Evolutionary conservation across 345 rosid genomes (phyloP), one percentile per base, ranked within the genome.

Genomic region (Hypericum perforatum): DNA sequence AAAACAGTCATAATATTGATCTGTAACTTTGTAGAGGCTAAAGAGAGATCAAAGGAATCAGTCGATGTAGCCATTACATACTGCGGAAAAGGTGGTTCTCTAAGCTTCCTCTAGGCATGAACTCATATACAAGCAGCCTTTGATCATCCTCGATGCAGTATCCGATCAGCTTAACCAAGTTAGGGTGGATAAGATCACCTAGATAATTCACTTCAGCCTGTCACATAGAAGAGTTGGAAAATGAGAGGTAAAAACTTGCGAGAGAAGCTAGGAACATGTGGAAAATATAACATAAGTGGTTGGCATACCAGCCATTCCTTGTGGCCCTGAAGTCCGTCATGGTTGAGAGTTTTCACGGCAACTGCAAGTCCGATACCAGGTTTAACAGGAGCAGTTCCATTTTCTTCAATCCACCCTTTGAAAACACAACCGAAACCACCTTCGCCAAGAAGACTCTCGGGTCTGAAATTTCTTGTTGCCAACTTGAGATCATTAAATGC

Each of bases 51-150:
- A 22, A 22, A 22, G 32, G 32, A 22, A 22, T 22, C 32, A 22
- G 32, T 4, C 1, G 4, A 4, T 22, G 32, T 4, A 22, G 13
- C 22, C 7, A 36, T n/a, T 43, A 73, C 92, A 70, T 74, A 92
- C 98, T 85, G 74, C 97, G 78, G 61, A 92, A 92, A 48, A 92
- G 92, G 73, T 92, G 98, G 64, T 92, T 88, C 80, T 92, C 98
- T 54, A 92, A 78, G 70, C 98, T 92, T 72, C 98, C 98, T 5
- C 96, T 82, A 52, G 95, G 85, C 96, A 88, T 82, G 57, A 92
- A 92, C 70, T 88, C 98, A 37, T 92, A 92, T 16, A 83, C 98
- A 66, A 92, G 88, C 64, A 92, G 72, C 67, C 94, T 82, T 45
- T 84, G 97, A 53, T 92, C 95, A 58, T 89, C 97, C 73, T 92